Base-by-base conservation (phyloP, 2,329 filamentous ascomycete species). In the Alternaria metachromatica region DNA sequence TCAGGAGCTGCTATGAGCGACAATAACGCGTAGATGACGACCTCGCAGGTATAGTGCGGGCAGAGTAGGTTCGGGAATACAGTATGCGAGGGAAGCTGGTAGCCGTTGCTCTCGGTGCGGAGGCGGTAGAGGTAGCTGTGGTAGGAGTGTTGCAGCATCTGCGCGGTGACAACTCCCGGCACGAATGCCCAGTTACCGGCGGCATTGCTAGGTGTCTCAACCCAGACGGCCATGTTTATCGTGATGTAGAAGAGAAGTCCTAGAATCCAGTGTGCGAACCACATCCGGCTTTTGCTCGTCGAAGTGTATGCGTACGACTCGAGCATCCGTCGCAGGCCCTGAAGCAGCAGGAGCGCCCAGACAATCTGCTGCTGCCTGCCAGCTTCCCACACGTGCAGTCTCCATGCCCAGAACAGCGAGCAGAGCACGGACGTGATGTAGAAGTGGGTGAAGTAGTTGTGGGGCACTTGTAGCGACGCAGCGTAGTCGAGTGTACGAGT, bases 11-110 rank as follows among this genome's bases (percentile, higher is more conserved):
- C 89, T 43, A 91, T 79, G 49, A 96, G 81, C 3, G 93, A 87
- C 68, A 99, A 81, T n/a, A 90, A 87, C 20, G 94, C 76, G 78
- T 99, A 98, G 62, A 97, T 88, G 44, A 91, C 77, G 76, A 92
- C 94, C 82, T 98, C 96, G 74, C 91, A 93, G 4, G 92, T 92
- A 80, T 98, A 99, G 81, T 99, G 96, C 18, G 96, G 94, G 72
- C 92, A 96, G 43, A 97, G 81, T 21, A 96, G 80, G 61, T 85
- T 84, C 48, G 84, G 84, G 79, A 98, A 99, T 61, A 91, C 81
- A 3, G 90, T 89, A 63, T 91, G 86, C 3, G 86, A 83, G 0
- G 95, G 95, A 23, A 98, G 84, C 11, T 91, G 92, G 80, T 99
- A 98, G 76, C 94, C 95, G 25, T 75, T 69, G 50, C 73, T 72